Base-by-base conservation (phyloP, 129 eudicot species). In the Apium graveolens region DNA sequence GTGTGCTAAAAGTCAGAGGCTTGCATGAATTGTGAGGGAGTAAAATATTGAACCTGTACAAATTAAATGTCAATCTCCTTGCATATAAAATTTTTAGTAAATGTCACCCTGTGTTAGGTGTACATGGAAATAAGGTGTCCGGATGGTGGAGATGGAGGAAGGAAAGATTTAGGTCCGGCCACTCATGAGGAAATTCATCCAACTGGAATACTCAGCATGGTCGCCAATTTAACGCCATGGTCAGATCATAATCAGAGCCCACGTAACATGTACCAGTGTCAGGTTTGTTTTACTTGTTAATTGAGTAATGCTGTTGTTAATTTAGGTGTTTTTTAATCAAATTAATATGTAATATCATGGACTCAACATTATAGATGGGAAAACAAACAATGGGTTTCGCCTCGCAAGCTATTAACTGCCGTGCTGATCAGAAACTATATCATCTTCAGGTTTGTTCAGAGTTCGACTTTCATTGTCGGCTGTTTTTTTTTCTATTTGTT, bases 221-320 rank as follows among this genome's bases (percentile, higher is more conserved):
- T 95, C 82, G 98, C 89, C 62, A 95, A 88, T 87, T 92, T 95
- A 63, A 95, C 98, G 72, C 98, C 98, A 51, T 95, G 96, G 96
- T 95, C 97, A 82, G 91, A 95, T 80, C 98, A 95, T 84, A 95
- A 95, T 83, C 98, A 95, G 87, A 95, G 98, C 55, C 98, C 98
- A 37, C 92, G 98, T 46, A 91, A 91, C 85, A 91, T 95, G 98
- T 95, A 95, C 81, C 98, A 95, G 91, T 95, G 97, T 75, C 98
- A 95, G 98, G 98, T 95, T 44, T 62, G 76, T 79, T 73, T 68
- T 1, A n/a, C 66, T 24, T 49, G 18, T 10, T n/a, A 35, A 65
- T 63, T 13, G 35, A 11, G 68, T 17, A 53, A 8, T 65, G 29
- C 77, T 14, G 29, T 80, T 57, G 60, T 16, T 73, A 14, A 39